These are phyloP conservation scores for Holtermanniella nyarrowii DNA, from an alignment of 768 basidiomycete genomes.

Conservation along the genomic window DNA sequence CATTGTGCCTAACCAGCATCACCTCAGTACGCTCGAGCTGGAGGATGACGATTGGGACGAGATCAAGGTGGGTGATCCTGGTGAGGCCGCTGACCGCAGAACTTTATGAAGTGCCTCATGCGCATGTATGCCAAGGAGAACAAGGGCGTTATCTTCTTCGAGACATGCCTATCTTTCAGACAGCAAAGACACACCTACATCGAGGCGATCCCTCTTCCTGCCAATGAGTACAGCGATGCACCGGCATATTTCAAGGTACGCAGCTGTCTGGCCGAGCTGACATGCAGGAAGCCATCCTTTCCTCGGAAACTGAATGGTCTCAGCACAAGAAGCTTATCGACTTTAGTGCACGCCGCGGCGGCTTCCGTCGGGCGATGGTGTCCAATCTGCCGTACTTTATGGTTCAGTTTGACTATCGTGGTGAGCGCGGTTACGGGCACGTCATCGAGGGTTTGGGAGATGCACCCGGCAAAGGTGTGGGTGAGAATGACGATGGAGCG, in stretches of 20 bases:
- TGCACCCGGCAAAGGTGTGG: slow-evolving; percentile 44
- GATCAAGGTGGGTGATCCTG: slow-evolving; percentile 55
- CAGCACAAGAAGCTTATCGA: slow-evolving; percentile 96
- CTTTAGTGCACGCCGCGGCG: slow-evolving; percentile 78
- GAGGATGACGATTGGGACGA: slow-evolving; percentile 99
- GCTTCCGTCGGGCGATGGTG: slow-evolving; percentile 90
- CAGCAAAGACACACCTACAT: slow-evolving; percentile 85
- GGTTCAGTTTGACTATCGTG: slow-evolving; percentile 97
- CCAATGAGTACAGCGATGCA: slow-evolving; percentile 72
- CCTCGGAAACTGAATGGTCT: slow-evolving; percentile 94
- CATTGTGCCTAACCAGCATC: slow-evolving; percentile 92
- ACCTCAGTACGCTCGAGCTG: slow-evolving; percentile 77
- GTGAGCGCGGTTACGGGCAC: slow-evolving; percentile 95
- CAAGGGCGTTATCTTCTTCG: slow-evolving; percentile 89
- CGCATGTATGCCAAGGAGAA: slow-evolving; percentile 86
- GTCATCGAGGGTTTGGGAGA: slow-evolving; percentile 86
- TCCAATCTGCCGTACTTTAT: slow-evolving; percentile 96
- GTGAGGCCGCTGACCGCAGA: slow-evolving; percentile 40
- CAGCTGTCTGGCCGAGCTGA: slow-evolving; percentile 1
- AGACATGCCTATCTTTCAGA: slow-evolving; percentile 78
- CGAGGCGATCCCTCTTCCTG: slow-evolving; percentile 86
- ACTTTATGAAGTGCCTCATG: slow-evolving; percentile 87
- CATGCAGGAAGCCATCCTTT: slow-evolving; percentile 74
- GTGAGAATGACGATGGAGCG: slow-evolving; percentile 55
- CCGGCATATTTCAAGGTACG: slow-evolving; percentile 86